Evolutionary conservation across 2,329 filamentous ascomycete species (phyloP), one percentile per base, ranked within the genome.

Genomic region (Nemania sp.): DNA sequence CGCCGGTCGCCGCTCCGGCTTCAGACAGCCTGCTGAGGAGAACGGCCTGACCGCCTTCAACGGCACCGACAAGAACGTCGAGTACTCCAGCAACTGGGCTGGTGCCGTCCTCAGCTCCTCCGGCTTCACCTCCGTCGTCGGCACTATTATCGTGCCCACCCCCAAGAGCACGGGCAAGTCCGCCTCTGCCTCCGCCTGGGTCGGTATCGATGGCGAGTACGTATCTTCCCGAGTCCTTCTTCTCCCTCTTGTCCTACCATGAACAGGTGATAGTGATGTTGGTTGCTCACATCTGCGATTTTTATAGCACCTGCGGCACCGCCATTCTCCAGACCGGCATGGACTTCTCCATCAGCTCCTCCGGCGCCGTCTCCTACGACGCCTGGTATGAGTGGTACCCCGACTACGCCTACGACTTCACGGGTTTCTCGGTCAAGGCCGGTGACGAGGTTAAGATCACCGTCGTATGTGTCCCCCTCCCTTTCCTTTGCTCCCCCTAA

Each of bases 331-430:
- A 89, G 75, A 85, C 86, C 1, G 87, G 87, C 35, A 78, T 89
- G 41, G 87, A 89, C 76, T 87, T 87, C 75, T 84, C 82, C 59
- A 77, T 84, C 49, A 73, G 82, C n/a, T 77, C 80, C 18, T 78
- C 80, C n/a, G 77, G 71, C 29, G 22, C 73, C 0, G 80, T 82
- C 3, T 79, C 75, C 6, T 89, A 84, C 73, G 83, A 86, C 64
- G 85, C 86, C 20, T 89, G 87, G 76, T 89, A 87, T 73, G 87
- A 89, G 76, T 89, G 87, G 87, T 88, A 84, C 72, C 87, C 87
- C 0, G 84, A 87, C 73, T 84, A 84, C 71, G 83, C 86, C 27
- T 83, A 86, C 72, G 82, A 86, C 73, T 88, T 88, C 76, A 76
- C 71, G 64, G 79, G 79, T 62, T 79, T 88, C 67, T 62, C 73